Conservation (phyloP, 164 flowering plant genomes). For the Dillenia turbinata region DNA sequence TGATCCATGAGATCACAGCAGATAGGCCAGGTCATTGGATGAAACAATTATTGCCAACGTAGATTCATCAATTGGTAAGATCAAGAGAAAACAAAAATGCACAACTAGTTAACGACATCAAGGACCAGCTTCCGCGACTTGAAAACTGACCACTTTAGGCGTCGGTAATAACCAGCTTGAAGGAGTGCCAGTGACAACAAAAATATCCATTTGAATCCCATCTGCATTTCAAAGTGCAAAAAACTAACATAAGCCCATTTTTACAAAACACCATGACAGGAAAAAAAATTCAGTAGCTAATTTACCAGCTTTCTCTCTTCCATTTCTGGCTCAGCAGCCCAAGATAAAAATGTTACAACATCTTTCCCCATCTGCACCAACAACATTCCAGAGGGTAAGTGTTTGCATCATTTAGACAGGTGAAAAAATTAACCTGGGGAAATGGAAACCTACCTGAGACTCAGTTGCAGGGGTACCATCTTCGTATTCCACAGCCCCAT, state of each 20-base stretch:
- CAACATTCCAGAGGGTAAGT: neutral
- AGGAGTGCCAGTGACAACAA: conserved; percentile 66
- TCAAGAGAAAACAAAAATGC: too few species aligned
- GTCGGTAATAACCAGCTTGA: conserved; percentile 69
- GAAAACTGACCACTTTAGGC: conserved; percentile 64
- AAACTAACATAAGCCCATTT: neutral
- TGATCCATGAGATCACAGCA: conserved; percentile 5
- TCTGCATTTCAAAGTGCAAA: conserved; percentile 30
- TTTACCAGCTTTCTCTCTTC: conserved; percentile 85
- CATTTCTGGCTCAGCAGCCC: conserved; percentile 98
- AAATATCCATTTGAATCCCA: conserved; percentile 84
- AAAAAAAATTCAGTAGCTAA: neutral
- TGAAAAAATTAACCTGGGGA: neutral
- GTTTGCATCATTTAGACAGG: neutral
- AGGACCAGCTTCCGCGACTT: conserved; percentile 71
- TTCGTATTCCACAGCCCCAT: conserved; percentile 89
- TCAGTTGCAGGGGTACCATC: conserved; percentile 90
- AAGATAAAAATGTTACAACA: conserved; percentile 66
- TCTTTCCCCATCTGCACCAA: conserved; percentile 83
- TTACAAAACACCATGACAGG: too few species aligned
- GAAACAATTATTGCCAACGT: conserved; percentile 18
- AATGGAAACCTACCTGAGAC: conserved; percentile 54
- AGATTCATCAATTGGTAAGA: too few species aligned
- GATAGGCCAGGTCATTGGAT: conserved; percentile 10
- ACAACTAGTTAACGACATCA: conserved; percentile 57